These are phyloP conservation scores for Hypseocharis bilobata DNA, from an alignment of 441 rosid genomes.

Conservation along the genomic window DNA sequence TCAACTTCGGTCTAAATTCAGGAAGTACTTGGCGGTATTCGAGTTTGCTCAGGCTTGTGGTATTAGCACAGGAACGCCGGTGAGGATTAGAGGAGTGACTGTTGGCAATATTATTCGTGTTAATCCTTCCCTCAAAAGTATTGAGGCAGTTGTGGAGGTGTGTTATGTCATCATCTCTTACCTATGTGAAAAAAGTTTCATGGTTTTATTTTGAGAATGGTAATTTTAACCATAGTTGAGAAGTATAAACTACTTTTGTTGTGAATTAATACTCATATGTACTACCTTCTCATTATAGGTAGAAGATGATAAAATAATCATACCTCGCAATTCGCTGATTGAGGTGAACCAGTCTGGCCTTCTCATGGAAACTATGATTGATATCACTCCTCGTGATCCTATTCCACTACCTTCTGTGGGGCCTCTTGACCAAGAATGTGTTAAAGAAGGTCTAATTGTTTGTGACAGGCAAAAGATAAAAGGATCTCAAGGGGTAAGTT, in stretches of 20 bases:
- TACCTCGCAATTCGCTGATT: slow-evolving; percentile 69
- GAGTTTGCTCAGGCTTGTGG: slow-evolving; percentile 79
- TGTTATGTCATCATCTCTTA: slow-evolving; percentile 1
- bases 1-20: slow-evolving; percentile 65
- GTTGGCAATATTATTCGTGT: slow-evolving; percentile 83
- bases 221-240: background rate
- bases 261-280: slow-evolving; percentile 7
- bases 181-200: background rate
- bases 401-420: slow-evolving; percentile 74
- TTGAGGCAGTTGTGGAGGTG: slow-evolving; percentile 90
- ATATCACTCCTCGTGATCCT: slow-evolving; percentile 76
- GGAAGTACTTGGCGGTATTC: slow-evolving; percentile 69
- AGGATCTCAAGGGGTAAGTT: slow-evolving; percentile 80
- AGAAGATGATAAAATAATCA: slow-evolving; percentile 83
- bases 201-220: background rate
- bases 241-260: background rate
- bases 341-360: slow-evolving; percentile 98
- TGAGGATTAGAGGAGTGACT: slow-evolving; percentile 88
- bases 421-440: slow-evolving; percentile 65
- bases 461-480: slow-evolving; percentile 79
- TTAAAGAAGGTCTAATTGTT: slow-evolving; percentile 68
- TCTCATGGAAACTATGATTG: slow-evolving; percentile 86
- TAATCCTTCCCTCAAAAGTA: slow-evolving; percentile 72
- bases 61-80: slow-evolving; percentile 78
- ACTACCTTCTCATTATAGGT: slow-evolving; percentile 35